Percentiles rank a stretch among this genome's conserved stretches.
phyloP scores from a whole-genome alignment of 225 moss, liverwort and hornwort species.

The Sphagnum contortum region DNA sequence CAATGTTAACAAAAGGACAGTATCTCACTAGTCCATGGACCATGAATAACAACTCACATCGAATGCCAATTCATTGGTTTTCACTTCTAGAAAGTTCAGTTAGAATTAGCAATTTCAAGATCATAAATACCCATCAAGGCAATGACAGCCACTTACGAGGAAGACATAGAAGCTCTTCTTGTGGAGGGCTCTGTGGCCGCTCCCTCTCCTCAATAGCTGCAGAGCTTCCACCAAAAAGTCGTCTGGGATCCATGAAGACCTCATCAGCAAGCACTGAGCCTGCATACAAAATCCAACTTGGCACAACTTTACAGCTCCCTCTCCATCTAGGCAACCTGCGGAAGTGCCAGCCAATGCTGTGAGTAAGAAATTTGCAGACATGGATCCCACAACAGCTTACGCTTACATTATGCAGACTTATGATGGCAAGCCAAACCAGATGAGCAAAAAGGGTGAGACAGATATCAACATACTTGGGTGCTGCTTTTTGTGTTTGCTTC shows the following conservation, averaged over 20 bases:
- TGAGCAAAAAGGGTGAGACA: no score
- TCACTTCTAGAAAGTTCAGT: neutral
- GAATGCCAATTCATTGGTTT: no score
- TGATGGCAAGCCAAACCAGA: no score
- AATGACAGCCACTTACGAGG: constrained; percentile 15
- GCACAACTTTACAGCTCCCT: constrained; percentile 17
- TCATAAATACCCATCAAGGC: no score
- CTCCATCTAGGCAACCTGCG: constrained; percentile 30
- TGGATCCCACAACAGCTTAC: no score
- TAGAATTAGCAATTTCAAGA: no score
- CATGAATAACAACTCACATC: no score
- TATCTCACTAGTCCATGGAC: neutral
- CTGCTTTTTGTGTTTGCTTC: no score
- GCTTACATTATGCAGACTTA: no score
- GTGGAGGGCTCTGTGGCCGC: constrained; percentile 7
- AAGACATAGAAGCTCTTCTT: constrained; percentile 13
- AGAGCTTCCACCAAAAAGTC: constrained; percentile 30
- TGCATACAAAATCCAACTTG: constrained; percentile 34
- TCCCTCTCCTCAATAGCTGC: constrained; percentile 35
- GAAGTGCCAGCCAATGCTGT: neutral
- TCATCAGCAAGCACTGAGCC: constrained; percentile 30
- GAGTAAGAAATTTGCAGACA: neutral
- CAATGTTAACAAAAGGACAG: neutral
- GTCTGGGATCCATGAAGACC: constrained; percentile 23
- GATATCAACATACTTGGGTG: no score